Evolutionary conservation across 208 protist species (phyloP), one percentile per base, ranked within the genome.

Genomic region (Ichthyophonus hoferi): DNA sequence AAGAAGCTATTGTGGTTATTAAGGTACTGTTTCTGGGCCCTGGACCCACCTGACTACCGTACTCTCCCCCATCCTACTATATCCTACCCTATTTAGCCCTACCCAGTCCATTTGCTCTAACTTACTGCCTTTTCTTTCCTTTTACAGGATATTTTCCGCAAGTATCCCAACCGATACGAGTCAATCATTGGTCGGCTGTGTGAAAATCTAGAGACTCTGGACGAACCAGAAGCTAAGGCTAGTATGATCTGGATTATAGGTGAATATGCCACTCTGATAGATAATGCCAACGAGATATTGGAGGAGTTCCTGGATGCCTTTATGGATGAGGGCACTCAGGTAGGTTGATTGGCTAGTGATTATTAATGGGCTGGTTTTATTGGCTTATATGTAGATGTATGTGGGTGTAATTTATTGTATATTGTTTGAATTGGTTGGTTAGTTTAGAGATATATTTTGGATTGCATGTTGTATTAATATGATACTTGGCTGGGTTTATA

Each of bases 191-290:
- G 90, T 14, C 95, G 93, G 31, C 91, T 99, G 34, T 99, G 97
- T 92, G 95, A 97, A 76, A 96, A 98, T 77, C 92, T 99, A 1
- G 96, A 97, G 76, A 94, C 96, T n/a, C 93, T 99, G 2, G 96
- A 98, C 89, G 95, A 98, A 84, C 95, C 96, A n/a, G 97, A 99
- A 90, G 96, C 98, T 1, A 97, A 98, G 89, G 95, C 58, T 0
- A 91, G 97, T 17, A 97, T 99, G 90, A 97, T 99, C 58, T 99
- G 98, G 98, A 99, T 99, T 94, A 95, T 99, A 35, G 98, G 98
- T 87, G 97, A 99, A 92, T 99, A 99, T 90, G 96, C 96, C 58
- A 96, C 98, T 87, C 95, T 95, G 67, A 96, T 99, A 85, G 96
- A 97, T 42, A 97, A 98, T 91, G 97, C 97, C 33, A 95, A 94